Conservation (phyloP, 257 asterid species). For the Solanum tarijense region DNA sequence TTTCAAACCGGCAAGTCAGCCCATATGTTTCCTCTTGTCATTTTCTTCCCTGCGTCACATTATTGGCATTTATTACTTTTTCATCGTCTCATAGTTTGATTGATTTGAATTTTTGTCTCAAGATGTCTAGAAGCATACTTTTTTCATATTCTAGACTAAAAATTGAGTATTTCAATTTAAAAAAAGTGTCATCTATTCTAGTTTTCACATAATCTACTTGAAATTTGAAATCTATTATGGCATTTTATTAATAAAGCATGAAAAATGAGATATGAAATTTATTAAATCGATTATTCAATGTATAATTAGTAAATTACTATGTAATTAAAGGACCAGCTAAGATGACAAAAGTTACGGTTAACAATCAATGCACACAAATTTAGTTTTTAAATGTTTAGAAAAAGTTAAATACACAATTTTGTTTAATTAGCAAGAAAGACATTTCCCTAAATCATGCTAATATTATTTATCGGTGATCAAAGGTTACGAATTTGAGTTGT, state of each 20-base stretch:
- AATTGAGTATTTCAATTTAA: rapidly evolving
- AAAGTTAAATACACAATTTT: neutral
- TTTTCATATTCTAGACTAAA: neutral
- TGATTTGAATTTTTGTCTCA: too few species aligned
- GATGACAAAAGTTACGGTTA: neutral
- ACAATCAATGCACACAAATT: neutral
- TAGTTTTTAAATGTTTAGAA: neutral
- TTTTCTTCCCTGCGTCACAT: neutral
- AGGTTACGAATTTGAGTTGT: too few species aligned
- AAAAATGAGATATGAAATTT: neutral
- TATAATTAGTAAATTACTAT: neutral
- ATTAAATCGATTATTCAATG: neutral
- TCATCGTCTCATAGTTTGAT: too few species aligned
- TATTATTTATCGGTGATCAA: neutral
- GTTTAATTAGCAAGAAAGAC: neutral
- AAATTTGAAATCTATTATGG: neutral
- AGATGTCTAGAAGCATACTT: neutral
- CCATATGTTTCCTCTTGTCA: neutral
- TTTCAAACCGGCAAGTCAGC: neutral
- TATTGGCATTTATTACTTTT: neutral
- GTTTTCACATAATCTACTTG: neutral
- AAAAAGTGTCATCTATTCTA: neutral
- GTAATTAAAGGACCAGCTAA: neutral
- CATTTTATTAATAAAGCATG: neutral
- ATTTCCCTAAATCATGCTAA: too few species aligned